Conservation (phyloP, 2,329 filamentous ascomycete species). For the Xylaria sp. region DNA sequence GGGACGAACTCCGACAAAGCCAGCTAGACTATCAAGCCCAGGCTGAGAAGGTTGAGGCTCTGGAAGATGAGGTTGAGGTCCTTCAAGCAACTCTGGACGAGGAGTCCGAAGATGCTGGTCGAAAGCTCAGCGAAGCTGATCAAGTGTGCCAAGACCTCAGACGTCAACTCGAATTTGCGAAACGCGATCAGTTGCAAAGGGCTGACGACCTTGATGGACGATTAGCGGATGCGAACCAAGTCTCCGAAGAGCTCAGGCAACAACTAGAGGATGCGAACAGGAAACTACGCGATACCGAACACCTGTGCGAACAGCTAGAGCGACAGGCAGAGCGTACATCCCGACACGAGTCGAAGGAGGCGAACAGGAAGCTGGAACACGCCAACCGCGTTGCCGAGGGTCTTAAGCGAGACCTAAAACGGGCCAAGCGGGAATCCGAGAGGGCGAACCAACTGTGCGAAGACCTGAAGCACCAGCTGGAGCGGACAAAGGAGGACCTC, state of each 20-base stretch:
- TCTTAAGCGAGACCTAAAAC: conserved; percentile 28
- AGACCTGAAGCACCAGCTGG: conserved; percentile 36
- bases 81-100: conserved; percentile 68
- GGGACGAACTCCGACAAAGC: conserved; percentile 71
- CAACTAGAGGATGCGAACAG: conserved; percentile 64
- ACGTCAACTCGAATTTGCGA: conserved; percentile 44
- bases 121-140: conserved; percentile 48
- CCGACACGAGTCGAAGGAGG: conserved; percentile 32
- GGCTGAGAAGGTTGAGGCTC: conserved; percentile 64
- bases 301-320: conserved; percentile 30
- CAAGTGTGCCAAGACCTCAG: conserved; percentile 49
- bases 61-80: conserved; percentile 79
- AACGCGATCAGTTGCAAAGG: conserved; percentile 27
- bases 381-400: conserved; percentile 29
- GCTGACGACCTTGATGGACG: conserved; percentile 24
- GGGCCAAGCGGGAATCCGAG: conserved; percentile 53
- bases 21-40: conserved; percentile 65
- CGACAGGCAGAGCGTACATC: conserved; percentile 41
- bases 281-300: conserved; percentile 65
- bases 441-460: conserved; percentile 54
- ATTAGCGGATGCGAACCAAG: conserved; percentile 28
- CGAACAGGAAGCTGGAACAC: conserved; percentile 53
- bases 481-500: conserved; percentile 28
- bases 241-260: conserved; percentile 41
- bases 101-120: conserved; percentile 62